Conservation (phyloP, 306 rosid genomes). For the Arachis hypogaea region DNA sequence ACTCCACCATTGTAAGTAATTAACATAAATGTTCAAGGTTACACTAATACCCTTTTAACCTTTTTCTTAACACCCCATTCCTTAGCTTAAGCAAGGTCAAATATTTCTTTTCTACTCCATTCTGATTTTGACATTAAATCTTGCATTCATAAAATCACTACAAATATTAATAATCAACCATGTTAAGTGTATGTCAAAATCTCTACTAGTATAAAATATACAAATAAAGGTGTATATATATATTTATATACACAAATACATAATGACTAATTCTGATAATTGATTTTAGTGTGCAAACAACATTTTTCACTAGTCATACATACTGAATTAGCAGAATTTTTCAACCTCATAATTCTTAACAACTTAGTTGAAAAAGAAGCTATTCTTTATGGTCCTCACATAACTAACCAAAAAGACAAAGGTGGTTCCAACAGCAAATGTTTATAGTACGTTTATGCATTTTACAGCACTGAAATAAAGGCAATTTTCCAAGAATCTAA, state of each 20-base stretch:
- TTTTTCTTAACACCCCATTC: background rate
- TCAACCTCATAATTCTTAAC: constrained; percentile 8
- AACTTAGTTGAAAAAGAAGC: constrained; percentile 5
- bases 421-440: constrained; percentile 23
- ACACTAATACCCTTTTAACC: constrained; percentile 17
- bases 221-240: too few relatives aligned
- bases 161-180: background rate
- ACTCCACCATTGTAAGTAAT: constrained; percentile 39
- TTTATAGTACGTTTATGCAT: constrained; percentile 24
- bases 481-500: constrained; percentile 35
- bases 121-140: constrained; percentile 15
- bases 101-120: background rate
- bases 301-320: background rate
- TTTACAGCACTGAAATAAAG: constrained; percentile 10
- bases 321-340: constrained; percentile 13
- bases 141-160: constrained; percentile 16
- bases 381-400: constrained; percentile 31
- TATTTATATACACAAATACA: too few relatives aligned
- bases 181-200: too few relatives aligned
- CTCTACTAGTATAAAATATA: too few relatives aligned
- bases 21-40: constrained; percentile 8
- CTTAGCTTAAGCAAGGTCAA: constrained; percentile 8
- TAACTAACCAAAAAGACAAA: constrained; percentile 13
- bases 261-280: background rate
- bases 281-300: background rate